These are phyloP conservation scores for Talaromyces sp. DNA, from an alignment of 2,329 filamentous ascomycete genomes.

Conservation along the genomic window DNA sequence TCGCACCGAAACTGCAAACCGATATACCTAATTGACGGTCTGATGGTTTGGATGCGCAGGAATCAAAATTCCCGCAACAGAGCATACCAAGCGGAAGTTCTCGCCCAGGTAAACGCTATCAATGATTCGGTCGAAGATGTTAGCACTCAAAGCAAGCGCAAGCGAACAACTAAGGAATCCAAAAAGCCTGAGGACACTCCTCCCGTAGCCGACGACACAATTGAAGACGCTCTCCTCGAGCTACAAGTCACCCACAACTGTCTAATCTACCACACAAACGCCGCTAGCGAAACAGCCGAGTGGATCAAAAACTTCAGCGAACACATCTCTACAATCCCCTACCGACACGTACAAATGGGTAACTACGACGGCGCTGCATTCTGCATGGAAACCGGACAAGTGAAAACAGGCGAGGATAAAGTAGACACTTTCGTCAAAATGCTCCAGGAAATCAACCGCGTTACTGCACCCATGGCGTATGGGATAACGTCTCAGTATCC, in stretches of 20 bases:
- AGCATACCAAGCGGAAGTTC: conserved; percentile 64
- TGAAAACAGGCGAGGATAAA: conserved; percentile 63
- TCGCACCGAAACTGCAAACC: conserved; percentile 53
- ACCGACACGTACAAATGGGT: conserved; percentile 52
- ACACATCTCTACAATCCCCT: conserved; percentile 72
- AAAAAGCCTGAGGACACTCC: conserved; percentile 43
- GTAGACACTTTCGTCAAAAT: conserved; percentile 69
- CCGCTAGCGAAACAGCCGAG: conserved; percentile 62
- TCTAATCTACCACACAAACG: conserved; percentile 66
- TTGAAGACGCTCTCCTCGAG: conserved; percentile 68
- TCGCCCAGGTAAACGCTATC: conserved; percentile 44
- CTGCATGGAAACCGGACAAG: conserved; percentile 76
- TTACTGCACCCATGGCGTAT: conserved; percentile 69
- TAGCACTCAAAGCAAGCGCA: conserved; percentile 23
- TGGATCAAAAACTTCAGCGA: conserved; percentile 74
- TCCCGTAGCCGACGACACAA: conserved; percentile 62
- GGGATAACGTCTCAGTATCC: conserved; percentile 63
- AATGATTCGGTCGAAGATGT: conserved; percentile 31
- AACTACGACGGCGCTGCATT: conserved; percentile 55
- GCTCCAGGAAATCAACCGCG: conserved; percentile 69
- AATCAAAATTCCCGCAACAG: conserved; percentile 65
- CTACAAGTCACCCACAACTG: conserved; percentile 66
- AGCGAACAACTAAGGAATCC: conserved; percentile 23
- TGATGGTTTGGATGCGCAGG: conserved; percentile 64
- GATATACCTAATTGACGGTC: conserved; percentile 70